These are phyloP conservation scores for Leptosphaerulina australis DNA, from an alignment of 2,329 filamentous ascomycete genomes.

Conservation along the genomic window DNA sequence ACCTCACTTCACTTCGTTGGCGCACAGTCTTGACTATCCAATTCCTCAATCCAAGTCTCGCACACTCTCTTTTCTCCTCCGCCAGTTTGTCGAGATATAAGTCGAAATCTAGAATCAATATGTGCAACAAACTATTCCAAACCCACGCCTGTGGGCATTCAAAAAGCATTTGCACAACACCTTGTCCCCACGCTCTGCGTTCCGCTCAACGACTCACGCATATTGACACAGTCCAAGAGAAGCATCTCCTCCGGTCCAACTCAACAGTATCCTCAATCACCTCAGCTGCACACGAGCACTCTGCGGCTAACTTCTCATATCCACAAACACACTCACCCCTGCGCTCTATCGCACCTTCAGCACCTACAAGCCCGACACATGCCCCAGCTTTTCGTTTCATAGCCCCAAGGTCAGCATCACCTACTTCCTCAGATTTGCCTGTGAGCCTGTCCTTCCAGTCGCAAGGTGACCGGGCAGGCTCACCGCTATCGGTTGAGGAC, in stretches of 20 bases:
- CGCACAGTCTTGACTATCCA: not conserved
- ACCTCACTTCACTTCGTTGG: not conserved
- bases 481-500: not conserved
- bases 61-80: not conserved
- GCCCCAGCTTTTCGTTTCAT: conserved; percentile 15
- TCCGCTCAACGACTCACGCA: not conserved
- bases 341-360: not conserved
- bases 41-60: not conserved
- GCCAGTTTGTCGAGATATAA: not conserved
- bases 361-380: not conserved
- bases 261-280: conserved; percentile 16
- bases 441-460: not conserved
- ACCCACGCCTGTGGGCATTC: conserved; percentile 34
- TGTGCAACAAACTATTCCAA: conserved; percentile 39
- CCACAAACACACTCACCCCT: not conserved
- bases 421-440: conserved; percentile 7
- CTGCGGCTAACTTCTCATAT: not conserved
- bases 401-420: conserved; percentile 2
- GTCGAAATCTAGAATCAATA: conserved; percentile 2
- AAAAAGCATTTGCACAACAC: conserved; percentile 36
- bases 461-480: too few species aligned
- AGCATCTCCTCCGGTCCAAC: conserved; percentile 12
- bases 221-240: not conserved
- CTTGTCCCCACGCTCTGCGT: conserved; percentile 30
- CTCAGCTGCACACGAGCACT: not conserved